phyloP scores from a whole-genome alignment of 2,329 filamentous ascomycete species.

The Trichoderma sp. region DNA sequence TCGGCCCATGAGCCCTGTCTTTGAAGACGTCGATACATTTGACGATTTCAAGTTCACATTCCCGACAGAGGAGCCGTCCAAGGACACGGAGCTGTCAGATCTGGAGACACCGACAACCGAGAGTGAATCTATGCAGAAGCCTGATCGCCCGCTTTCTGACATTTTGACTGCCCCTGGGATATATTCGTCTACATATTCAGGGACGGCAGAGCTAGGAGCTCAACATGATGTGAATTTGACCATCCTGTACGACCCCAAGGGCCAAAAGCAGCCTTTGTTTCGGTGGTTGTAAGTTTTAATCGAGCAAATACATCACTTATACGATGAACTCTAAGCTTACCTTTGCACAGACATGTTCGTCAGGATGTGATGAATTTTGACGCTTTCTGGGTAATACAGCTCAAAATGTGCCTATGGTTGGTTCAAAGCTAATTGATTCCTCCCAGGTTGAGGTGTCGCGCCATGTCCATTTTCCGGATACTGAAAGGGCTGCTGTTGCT shows the following conservation, averaged over 20 bases:
- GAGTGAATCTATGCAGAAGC: slow-evolving; percentile 27
- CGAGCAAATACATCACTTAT: slow-evolving; percentile 15
- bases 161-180: slow-evolving; percentile 33
- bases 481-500: slow-evolving; percentile 39
- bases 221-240: slow-evolving; percentile 41
- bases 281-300: slow-evolving; percentile 42
- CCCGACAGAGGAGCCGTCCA: slow-evolving; percentile 31
- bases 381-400: slow-evolving; percentile 41
- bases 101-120: slow-evolving; percentile 35
- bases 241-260: slow-evolving; percentile 38
- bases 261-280: slow-evolving; percentile 41
- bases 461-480: slow-evolving; percentile 37
- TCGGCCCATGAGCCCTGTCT: slow-evolving; percentile 24
- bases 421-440: slow-evolving; percentile 20
- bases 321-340: neutral
- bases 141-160: slow-evolving; percentile 22
- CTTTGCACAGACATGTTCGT: slow-evolving; percentile 38
- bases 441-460: slow-evolving; percentile 40
- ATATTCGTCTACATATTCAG: slow-evolving; percentile 42
- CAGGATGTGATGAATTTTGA: slow-evolving; percentile 48
- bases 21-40: slow-evolving; percentile 36
- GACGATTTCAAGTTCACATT: slow-evolving; percentile 36
- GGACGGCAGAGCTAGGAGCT: slow-evolving; percentile 41
- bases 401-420: neutral
- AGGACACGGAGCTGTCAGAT: slow-evolving; percentile 35